phyloP scores from a whole-genome alignment of 495 filamentous ascomycete species.

The Daldinia vernicosa region DNA sequence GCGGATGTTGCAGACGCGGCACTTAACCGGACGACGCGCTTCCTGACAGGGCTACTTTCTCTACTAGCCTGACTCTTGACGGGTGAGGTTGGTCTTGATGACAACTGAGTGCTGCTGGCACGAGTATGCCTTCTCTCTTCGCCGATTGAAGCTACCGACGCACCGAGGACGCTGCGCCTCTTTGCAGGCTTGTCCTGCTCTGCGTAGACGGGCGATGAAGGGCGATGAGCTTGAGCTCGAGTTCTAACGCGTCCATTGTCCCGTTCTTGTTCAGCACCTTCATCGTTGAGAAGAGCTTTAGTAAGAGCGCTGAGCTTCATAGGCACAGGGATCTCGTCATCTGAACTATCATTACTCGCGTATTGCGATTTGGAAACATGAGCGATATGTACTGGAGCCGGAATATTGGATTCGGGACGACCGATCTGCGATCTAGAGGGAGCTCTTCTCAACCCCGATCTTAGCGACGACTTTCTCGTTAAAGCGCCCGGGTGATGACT shows the following conservation, averaged over 20 bases:
- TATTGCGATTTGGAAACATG: constrained; percentile 44
- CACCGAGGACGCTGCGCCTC: constrained; percentile 45
- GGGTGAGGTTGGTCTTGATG: constrained; percentile 51
- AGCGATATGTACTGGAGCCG: constrained; percentile 28
- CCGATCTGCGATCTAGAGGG: constrained; percentile 46
- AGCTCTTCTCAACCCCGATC: constrained; percentile 54
- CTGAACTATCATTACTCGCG: constrained; percentile 70
- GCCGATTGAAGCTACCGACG: constrained; percentile 44
- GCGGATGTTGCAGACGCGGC: constrained; percentile 47
- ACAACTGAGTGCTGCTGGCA: constrained; percentile 50
- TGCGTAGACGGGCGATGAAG: constrained; percentile 59
- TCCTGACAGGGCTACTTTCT: constrained; percentile 54
- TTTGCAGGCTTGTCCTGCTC: constrained; percentile 47
- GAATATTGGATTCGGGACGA: constrained; percentile 53
- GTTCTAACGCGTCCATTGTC: constrained; percentile 68
- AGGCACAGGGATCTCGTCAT: constrained; percentile 74
- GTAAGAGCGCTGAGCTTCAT: constrained; percentile 83
- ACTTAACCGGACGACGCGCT: constrained; percentile 69
- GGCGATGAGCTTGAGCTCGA: constrained; percentile 57
- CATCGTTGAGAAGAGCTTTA: constrained; percentile 76
- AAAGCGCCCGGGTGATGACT: constrained; percentile 48
- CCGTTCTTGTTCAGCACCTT: constrained; percentile 61
- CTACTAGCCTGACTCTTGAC: constrained; percentile 44
- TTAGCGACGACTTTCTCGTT: constrained; percentile 52
- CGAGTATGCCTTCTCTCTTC: constrained; percentile 52